Percentiles rank a stretch among this genome's conserved stretches.
Conservation (phyloP, 345 rosid genomes). For the Lumnitzera littorea region DNA sequence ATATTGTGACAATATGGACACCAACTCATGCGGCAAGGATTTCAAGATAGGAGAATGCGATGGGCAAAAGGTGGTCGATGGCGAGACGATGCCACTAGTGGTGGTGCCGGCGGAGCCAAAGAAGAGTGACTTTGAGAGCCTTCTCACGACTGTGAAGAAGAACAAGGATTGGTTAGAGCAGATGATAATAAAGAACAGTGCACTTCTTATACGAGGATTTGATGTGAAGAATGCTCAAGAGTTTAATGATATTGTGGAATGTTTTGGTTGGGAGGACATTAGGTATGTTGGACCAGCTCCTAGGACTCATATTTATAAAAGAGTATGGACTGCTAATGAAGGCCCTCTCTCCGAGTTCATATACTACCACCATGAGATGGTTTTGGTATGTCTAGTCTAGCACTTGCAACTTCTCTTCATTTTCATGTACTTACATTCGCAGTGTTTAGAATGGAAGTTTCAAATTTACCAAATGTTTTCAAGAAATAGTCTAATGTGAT, state of each 20-base stretch:
- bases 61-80: constrained; percentile 61
- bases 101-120: constrained; percentile 27
- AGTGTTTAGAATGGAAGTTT: too few relatives aligned
- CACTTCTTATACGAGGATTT: constrained; percentile 49
- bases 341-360: constrained; percentile 66
- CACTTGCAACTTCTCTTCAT: neutral
- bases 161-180: constrained; percentile 55
- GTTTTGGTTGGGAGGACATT: constrained; percentile 50
- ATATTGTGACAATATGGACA: constrained; percentile 20
- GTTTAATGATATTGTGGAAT: constrained; percentile 48
- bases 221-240: constrained; percentile 38
- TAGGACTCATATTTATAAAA: constrained; percentile 43
- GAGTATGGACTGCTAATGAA: constrained; percentile 68
- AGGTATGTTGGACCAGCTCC: constrained; percentile 57
- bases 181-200: constrained; percentile 51
- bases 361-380: constrained; percentile 70
- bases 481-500: too few relatives aligned
- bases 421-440: neutral
- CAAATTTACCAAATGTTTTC: too few relatives aligned
- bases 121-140: constrained; percentile 22
- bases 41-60: constrained; percentile 50
- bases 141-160: constrained; percentile 22
- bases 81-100: constrained; percentile 47
- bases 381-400: constrained; percentile 25
- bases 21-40: constrained; percentile 24